A percentile compares a stretch with the other conserved stretches of the same genome.
These are phyloP conservation scores for Podosphaera leucotricha DNA, from an alignment of 2,329 filamentous ascomycete species.

Conservation along the genomic window DNA sequence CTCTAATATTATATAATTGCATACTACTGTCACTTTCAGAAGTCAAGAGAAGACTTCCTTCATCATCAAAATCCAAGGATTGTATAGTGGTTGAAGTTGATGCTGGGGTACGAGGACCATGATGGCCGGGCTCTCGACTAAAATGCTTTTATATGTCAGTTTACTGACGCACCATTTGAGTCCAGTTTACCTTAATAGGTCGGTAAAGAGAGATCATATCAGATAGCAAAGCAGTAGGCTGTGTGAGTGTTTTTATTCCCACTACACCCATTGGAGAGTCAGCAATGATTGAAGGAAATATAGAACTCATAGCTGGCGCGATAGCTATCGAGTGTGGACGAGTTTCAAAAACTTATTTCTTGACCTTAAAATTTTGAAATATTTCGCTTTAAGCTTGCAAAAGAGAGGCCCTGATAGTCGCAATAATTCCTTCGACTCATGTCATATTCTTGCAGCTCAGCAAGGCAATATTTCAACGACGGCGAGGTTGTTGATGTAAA, in stretches of 20 bases:
- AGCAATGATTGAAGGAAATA: constrained; percentile 15
- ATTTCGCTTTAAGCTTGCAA: too few relatives aligned
- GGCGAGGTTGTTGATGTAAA: too few relatives aligned
- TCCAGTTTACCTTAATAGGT: constrained; percentile 43
- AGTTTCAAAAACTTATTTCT: too few relatives aligned
- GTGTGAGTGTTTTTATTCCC: constrained; percentile 6
- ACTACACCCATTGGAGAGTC: constrained; percentile 14
- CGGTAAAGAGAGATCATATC: constrained; percentile 59
- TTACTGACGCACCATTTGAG: constrained; percentile 2
- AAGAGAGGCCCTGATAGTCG: too few relatives aligned
- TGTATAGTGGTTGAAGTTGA: constrained; percentile 37
- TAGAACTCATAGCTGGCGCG: constrained; percentile 1
- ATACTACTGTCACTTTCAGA: constrained; percentile 87
- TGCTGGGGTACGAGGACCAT: constrained; percentile 15
- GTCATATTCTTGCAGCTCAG: too few relatives aligned
- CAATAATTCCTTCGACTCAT: too few relatives aligned
- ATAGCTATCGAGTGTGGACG: too few relatives aligned
- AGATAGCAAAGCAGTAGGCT: constrained; percentile 34
- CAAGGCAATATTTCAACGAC: too few relatives aligned
- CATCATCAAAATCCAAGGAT: constrained; percentile 90
- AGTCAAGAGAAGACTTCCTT: constrained; percentile 75
- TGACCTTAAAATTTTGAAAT: too few relatives aligned
- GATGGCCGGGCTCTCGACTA: constrained; percentile 27
- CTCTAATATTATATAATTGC: constrained; percentile 82
- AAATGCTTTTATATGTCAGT: constrained; percentile 25